phyloP scores from a whole-genome alignment of 2,329 filamentous ascomycete species.

The Aureobasidium sp. region DNA sequence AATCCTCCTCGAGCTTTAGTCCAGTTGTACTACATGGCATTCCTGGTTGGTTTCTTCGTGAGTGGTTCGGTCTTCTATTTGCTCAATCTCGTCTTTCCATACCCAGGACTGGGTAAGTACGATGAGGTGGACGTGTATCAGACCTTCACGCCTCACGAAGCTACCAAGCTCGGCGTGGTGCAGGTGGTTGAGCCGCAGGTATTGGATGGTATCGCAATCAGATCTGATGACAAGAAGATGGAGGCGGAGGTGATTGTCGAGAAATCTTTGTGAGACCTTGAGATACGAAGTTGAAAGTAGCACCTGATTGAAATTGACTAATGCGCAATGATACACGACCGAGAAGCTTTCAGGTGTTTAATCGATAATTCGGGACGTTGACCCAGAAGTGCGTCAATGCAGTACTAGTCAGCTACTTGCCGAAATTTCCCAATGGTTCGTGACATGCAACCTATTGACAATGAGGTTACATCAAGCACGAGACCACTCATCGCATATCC shows the following conservation, averaged over 20 bases:
- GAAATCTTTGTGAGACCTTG: not conserved
- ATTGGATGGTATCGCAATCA: not conserved
- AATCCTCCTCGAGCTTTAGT: conserved; percentile 29
- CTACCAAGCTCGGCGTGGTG: conserved; percentile 31
- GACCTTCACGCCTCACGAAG: conserved; percentile 37
- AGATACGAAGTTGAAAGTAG: not conserved
- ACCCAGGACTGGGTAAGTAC: conserved; percentile 32
- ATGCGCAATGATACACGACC: not conserved
- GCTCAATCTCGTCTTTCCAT: conserved; percentile 32
- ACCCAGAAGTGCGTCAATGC: conserved; percentile 1
- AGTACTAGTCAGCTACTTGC: not conserved
- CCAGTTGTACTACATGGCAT: conserved; percentile 41
- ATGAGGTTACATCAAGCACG: not conserved
- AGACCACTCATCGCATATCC: not conserved
- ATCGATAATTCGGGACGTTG: conserved; percentile 7
- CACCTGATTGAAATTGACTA: not conserved
- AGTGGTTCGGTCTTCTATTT: conserved; percentile 13
- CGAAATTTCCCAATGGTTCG: conserved; percentile 3
- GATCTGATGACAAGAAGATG: not conserved
- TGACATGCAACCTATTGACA: not conserved
- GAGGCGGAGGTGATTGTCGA: not conserved
- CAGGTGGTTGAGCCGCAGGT: conserved; percentile 16
- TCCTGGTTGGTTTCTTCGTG: conserved; percentile 30
- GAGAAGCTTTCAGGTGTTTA: not conserved
- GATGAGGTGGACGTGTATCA: conserved; percentile 38